Conservation (phyloP, 495 filamentous ascomycete species). For the Daldinia vernicosa region DNA sequence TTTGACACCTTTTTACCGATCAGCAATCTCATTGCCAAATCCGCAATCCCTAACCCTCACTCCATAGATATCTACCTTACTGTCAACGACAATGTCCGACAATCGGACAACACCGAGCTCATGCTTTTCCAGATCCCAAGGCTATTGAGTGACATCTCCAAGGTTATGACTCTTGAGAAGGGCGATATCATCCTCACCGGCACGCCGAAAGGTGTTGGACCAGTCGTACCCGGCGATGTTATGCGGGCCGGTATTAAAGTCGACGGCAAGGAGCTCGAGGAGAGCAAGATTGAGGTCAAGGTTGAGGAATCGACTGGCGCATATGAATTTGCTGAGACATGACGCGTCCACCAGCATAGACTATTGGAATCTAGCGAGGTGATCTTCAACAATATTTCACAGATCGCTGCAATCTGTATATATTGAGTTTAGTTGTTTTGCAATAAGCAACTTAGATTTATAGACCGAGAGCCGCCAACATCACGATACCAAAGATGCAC, state of each 20-base stretch:
- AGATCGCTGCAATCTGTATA: constrained; percentile 3
- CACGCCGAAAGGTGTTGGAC: constrained; percentile 95
- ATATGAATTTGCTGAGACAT: constrained; percentile 71
- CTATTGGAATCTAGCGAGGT: neutral
- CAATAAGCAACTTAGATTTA: neutral
- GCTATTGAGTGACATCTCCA: constrained; percentile 86
- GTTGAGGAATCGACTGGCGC: constrained; percentile 72
- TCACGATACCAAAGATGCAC: neutral
- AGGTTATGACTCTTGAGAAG: constrained; percentile 91
- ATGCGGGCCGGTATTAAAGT: constrained; percentile 88
- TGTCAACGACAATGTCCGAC: constrained; percentile 76
- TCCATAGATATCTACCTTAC: constrained; percentile 82
- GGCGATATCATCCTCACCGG: constrained; percentile 95
- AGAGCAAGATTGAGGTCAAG: constrained; percentile 83
- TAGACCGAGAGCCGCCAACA: neutral
- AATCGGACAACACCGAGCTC: constrained; percentile 85
- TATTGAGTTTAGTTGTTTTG: constrained; percentile 1
- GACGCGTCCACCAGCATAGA: constrained; percentile 17
- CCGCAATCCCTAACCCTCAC: constrained; percentile 84
- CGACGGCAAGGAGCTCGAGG: constrained; percentile 82
- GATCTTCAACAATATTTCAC: constrained; percentile 2
- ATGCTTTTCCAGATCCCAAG: constrained; percentile 94
- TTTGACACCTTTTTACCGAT: constrained; percentile 97
- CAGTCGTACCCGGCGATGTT: constrained; percentile 84
- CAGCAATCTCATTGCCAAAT: constrained; percentile 77